Evolutionary conservation across 202 grass and related monocot genomes (phyloP), one percentile per base, ranked within the genome.

Genomic region (Eragrostis tef): DNA sequence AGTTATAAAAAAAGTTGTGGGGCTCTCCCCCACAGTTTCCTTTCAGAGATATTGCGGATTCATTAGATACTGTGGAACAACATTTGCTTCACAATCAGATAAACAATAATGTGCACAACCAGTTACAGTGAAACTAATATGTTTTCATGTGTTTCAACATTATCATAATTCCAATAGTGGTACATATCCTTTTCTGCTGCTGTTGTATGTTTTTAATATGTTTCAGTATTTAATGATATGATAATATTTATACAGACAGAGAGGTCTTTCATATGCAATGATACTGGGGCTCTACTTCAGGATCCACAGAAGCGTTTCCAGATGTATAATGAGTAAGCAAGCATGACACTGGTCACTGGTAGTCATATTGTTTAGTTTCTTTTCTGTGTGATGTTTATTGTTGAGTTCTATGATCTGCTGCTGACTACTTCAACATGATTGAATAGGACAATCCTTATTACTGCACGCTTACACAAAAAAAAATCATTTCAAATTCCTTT

Each of bases 251-350:
- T 84, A 34, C 83, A 97, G 94, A 29, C 75, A 84, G 94, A 97
- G 73, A 94, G 90, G 84, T 94, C 92, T 73, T 93, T 94, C 68
- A 86, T 98, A 83, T 93, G 95, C 87, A 88, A 85, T 77, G 95
- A 98, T 64, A 98, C 95, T n/a, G 92, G 95, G 54, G 88, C 90
- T 81, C 80, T 98, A 56, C 74, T 94, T 82, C 82, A 91, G 74
- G 84, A 89, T 73, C 81, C 88, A 51, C 82, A 79, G 11, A 91
- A 78, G 67, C 79, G 84, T 77, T 94, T 94, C 68, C 90, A 94
- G 78, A 71, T 81, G 77, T 98, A 94, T 78, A 94, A 98, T 73
- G 90, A 94, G 95, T 98, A 86, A 81, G 90, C 82, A 75, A 22
- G 31, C 47, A 77, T 46, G 43, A 56, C 52, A 31, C 29, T 31